Evolutionary conservation across 2,329 filamentous ascomycete species (phyloP).

Genomic region (Phaeomoniella chlamydospora): DNA sequence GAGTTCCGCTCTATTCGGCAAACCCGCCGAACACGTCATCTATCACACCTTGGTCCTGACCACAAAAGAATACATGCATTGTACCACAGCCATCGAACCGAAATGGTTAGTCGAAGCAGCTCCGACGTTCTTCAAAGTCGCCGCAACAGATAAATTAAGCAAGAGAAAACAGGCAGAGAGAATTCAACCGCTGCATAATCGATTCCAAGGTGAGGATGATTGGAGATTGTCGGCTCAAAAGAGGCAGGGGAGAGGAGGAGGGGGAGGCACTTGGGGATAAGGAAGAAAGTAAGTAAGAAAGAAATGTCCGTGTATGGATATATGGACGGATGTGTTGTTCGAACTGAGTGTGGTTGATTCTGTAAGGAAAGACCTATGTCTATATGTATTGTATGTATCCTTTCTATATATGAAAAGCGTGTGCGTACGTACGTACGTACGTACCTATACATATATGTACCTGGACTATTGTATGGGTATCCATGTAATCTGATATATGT

Average conservation of each 20-base stretch:
- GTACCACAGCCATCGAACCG: constrained; percentile 81
- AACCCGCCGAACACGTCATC: constrained; percentile 90
- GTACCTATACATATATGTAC: too few species aligned
- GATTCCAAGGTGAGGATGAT: constrained; percentile 83
- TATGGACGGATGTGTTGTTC: too few species aligned
- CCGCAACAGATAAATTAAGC: constrained; percentile 68
- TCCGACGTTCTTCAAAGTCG: constrained; percentile 98
- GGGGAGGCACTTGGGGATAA: constrained; percentile 79
- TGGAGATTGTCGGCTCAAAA: constrained; percentile 86
- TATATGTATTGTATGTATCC: too few species aligned
- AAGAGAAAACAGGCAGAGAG: constrained; percentile 89
- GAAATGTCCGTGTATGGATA: too few species aligned
- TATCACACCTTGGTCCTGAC: constrained; percentile 51
- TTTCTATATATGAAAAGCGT: too few species aligned
- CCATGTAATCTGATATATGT: too few species aligned
- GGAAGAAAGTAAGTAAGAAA: neutral
- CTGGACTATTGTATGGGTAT: too few species aligned
- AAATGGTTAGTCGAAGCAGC: constrained; percentile 89
- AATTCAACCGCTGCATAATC: constrained; percentile 89
- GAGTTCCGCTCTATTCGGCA: constrained; percentile 80
- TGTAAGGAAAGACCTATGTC: too few species aligned
- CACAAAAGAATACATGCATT: constrained; percentile 95
- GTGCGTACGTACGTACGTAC: too few species aligned
- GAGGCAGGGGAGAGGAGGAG: constrained; percentile 68
- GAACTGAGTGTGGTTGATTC: too few species aligned